Evolutionary conservation across 2,329 filamentous ascomycete genomes (phyloP), one percentile per base, ranked within the genome.

Genomic region (Dactylonectria estremocensis): DNA sequence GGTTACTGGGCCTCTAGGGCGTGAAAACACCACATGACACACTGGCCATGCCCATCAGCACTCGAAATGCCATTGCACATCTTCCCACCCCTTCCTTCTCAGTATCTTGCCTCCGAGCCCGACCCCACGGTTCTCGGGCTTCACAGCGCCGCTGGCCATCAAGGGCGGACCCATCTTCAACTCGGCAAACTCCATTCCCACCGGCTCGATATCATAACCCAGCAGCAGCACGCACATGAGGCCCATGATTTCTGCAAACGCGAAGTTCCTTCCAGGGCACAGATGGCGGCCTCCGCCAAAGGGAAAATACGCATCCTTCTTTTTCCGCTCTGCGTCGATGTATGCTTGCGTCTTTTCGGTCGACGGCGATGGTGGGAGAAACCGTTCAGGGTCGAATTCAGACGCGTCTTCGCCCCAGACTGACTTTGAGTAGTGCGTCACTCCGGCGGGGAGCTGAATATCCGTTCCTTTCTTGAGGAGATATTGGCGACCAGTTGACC

Each of bases 261-360:
- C 80, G 61, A 82, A 77, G 62, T 78, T 75, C 0, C 79, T 61
- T 1, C 80, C 80, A 0, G 80, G 81, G 48, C 78, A 81, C 0
- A 79, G 67, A 53, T 81, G 77, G 1, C 69, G 73, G 1, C 79
- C 79, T 1, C 78, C 79, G 1, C 79, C 79, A 52, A 80, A 81
- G 1, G 79, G 78, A 20, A 77, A 68, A 14, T 72, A 79, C 1
- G 76, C 75, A 3, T 68, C 72, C 50, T 72, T 75, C 16, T 68
- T 70, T 37, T 40, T 67, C 22, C 66, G 57, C 24, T 74, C 73
- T 1, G 54, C 43, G 1, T 69, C 67, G 4, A 61, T 31, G 4
- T 18, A 54, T 18, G 65, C 63, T 8, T 46, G 18, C 2, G 59
- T 48, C 20, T 55, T 16, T 2, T 69, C 58, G 13, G 66, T 57